These are phyloP conservation scores for Mallotus repandus DNA, from an alignment of 441 rosid species.

Conservation along the genomic window DNA sequence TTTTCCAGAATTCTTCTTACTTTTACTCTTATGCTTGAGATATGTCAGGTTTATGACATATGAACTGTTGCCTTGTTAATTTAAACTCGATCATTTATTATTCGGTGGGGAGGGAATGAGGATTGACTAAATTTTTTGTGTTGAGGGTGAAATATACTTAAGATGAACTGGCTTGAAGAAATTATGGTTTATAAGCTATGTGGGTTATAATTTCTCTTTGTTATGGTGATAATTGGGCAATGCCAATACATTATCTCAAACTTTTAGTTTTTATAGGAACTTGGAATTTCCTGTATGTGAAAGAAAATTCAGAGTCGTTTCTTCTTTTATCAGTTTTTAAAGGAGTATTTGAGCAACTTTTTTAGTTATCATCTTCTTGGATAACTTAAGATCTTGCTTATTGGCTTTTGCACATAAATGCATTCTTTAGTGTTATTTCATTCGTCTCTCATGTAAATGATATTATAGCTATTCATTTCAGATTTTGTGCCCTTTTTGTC, in stretches of 20 bases:
- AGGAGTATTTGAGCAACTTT: background rate
- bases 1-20: background rate
- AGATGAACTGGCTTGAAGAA: background rate
- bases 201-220: background rate
- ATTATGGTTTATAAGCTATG: background rate
- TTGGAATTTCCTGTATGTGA: background rate
- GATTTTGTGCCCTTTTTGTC: background rate
- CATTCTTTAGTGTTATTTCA: background rate
- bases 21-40: background rate
- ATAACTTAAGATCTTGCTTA: background rate
- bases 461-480: background rate
- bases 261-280: background rate
- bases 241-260: background rate
- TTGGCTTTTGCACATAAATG: background rate
- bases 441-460: too few species aligned
- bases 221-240: background rate
- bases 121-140: background rate
- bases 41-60: background rate
- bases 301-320: background rate
- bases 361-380: background rate
- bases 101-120: background rate
- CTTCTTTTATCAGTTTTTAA: background rate
- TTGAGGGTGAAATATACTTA: background rate
- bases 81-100: too few species aligned
- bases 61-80: background rate